Percentiles rank a stretch among this genome's conserved stretches.
phyloP scores from a whole-genome alignment of 179 eudicot species.

The Silene coronaria region DNA sequence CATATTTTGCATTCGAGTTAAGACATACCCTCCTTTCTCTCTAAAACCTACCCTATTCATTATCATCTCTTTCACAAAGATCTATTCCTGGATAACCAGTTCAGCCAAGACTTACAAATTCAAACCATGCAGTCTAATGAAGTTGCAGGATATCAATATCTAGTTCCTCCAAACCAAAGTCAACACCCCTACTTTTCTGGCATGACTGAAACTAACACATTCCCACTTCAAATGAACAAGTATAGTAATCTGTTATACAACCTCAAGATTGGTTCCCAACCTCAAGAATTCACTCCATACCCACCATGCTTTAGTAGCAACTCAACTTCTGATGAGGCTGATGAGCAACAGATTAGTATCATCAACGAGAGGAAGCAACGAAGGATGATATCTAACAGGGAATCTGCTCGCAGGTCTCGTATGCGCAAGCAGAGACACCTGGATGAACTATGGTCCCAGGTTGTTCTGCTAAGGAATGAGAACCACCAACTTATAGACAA shows the following conservation, averaged over 20 bases:
- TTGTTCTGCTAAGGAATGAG: conserved; percentile 79
- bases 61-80: background rate
- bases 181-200: conserved; percentile 37
- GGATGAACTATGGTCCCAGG: conserved; percentile 96
- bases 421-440: conserved; percentile 95
- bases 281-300: conserved; percentile 51
- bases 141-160: conserved; percentile 28
- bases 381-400: conserved; percentile 97
- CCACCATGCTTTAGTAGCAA: conserved; percentile 55
- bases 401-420: conserved; percentile 91
- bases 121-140: conserved; percentile 38
- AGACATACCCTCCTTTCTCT: conserved; percentile 18
- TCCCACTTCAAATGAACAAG: conserved; percentile 39
- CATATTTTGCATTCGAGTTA: conserved; percentile 17
- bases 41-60: conserved; percentile 9
- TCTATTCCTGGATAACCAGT: background rate
- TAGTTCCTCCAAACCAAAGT: conserved; percentile 35
- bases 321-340: conserved; percentile 90
- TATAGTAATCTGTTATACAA: conserved; percentile 44
- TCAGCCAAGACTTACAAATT: conserved; percentile 1
- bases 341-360: conserved; percentile 67
- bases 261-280: conserved; percentile 48
- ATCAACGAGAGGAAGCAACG: conserved; percentile 90
- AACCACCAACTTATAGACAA: conserved; percentile 73
- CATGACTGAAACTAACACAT: conserved; percentile 29